Conservation (phyloP, 2,329 filamentous ascomycete genomes). For the Colletotrichum sp. region DNA sequence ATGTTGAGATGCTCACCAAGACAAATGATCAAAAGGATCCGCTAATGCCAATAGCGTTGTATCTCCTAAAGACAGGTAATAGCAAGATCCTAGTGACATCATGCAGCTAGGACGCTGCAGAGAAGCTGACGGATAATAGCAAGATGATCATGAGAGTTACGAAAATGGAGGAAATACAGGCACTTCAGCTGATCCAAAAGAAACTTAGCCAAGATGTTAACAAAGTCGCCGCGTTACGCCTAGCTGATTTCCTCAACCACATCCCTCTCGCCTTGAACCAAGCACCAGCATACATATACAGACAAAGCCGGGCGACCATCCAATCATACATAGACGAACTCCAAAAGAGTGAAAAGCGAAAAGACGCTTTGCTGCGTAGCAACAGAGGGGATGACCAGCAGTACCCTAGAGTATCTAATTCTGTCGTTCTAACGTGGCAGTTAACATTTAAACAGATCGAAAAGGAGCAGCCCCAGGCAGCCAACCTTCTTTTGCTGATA, state of each 20-base stretch:
- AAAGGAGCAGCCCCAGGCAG: slow-evolving; percentile 32
- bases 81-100: slow-evolving; percentile 22
- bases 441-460: slow-evolving; percentile 37
- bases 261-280: slow-evolving; percentile 38
- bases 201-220: slow-evolving; percentile 19
- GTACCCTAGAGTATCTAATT: slow-evolving; percentile 22
- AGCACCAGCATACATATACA: slow-evolving; percentile 3
- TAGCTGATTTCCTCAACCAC: slow-evolving; percentile 28
- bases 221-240: not conserved
- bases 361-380: slow-evolving; percentile 25
- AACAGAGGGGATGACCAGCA: not conserved
- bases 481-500: slow-evolving; percentile 48
- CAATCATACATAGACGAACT: slow-evolving; percentile 31
- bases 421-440: slow-evolving; percentile 32
- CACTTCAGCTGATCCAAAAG: slow-evolving; percentile 25
- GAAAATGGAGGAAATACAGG: slow-evolving; percentile 30
- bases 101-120: slow-evolving; percentile 17
- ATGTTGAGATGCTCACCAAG: not conserved
- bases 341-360: slow-evolving; percentile 22
- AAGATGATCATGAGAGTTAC: not conserved
- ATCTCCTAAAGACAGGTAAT: slow-evolving; percentile 17
- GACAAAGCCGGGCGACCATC: slow-evolving; percentile 18
- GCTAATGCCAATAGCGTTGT: slow-evolving; percentile 7
- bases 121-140: slow-evolving; percentile 14
- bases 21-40: not conserved